These are phyloP conservation scores for Medicago ruthenica DNA, from an alignment of 306 rosid species.

Conservation along the genomic window DNA sequence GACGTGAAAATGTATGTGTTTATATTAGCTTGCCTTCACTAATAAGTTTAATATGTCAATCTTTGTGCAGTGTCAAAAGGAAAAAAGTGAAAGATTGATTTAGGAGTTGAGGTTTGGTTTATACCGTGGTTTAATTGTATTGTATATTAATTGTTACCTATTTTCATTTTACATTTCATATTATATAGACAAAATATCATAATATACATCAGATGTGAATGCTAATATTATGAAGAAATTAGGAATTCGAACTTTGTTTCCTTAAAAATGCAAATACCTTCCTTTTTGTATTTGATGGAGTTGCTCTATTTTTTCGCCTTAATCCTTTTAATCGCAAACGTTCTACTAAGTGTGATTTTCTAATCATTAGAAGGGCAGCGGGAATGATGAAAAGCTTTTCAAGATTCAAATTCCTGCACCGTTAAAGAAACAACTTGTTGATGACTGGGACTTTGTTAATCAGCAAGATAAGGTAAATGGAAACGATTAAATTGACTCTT, in stretches of 20 bases:
- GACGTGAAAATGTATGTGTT: not conserved
- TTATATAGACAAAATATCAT: conserved; percentile 23
- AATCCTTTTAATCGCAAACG: conserved; percentile 18
- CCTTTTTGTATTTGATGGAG: conserved; percentile 20
- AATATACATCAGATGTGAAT: conserved; percentile 14
- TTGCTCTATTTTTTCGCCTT: conserved; percentile 2
- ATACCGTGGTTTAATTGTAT: conserved; percentile 35
- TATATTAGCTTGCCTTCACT: conserved; percentile 31
- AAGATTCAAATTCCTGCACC: conserved; percentile 95
- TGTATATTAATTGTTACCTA: conserved; percentile 20
- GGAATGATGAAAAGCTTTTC: conserved; percentile 70
- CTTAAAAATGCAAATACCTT: conserved; percentile 13
- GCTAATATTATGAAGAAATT: conserved; percentile 28
- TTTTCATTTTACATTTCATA: conserved; percentile 19
- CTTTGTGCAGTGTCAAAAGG: conserved; percentile 73
- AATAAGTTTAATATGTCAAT: conserved; percentile 37
- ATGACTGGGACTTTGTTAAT: conserved; percentile 85
- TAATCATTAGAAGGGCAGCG: conserved; percentile 69
- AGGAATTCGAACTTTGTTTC: conserved; percentile 23
- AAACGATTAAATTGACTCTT: conserved; percentile 35
- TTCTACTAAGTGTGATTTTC: conserved; percentile 46
- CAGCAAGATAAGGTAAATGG: conserved; percentile 86
- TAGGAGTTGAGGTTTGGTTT: conserved; percentile 74
- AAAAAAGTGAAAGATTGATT: conserved; percentile 84
- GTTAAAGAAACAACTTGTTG: conserved; percentile 93